Percentiles rank a stretch among this genome's conserved stretches.
Conservation (phyloP, 2,329 filamentous ascomycete genomes). For the Hyphodiscus sp. region DNA sequence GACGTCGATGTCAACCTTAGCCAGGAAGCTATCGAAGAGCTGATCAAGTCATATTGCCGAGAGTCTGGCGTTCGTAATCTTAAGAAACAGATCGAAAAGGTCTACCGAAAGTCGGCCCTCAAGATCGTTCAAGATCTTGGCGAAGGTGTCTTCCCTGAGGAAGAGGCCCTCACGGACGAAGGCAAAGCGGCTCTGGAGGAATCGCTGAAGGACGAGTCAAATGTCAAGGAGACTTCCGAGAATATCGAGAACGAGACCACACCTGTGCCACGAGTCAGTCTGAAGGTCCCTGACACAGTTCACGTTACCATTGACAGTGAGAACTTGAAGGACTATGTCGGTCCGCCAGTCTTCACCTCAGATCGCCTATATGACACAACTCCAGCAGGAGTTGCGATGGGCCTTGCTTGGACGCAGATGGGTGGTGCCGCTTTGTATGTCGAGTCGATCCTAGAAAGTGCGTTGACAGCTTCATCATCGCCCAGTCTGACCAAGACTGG, state of each 20-base stretch:
- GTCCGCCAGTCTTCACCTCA: constrained; percentile 89
- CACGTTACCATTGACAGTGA: constrained; percentile 82
- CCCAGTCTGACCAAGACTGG: constrained; percentile 86
- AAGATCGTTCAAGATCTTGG: constrained; percentile 96
- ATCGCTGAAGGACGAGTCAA: constrained; percentile 57
- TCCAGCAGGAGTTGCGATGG: constrained; percentile 93
- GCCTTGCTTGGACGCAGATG: constrained; percentile 95
- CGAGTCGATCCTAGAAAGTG: constrained; percentile 87
- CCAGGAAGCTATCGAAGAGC: constrained; percentile 83
- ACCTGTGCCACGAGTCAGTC: constrained; percentile 62
- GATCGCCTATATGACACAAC: constrained; percentile 92
- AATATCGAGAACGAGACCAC: constrained; percentile 50
- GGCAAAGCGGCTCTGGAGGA: constrained; percentile 73
- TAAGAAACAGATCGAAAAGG: constrained; percentile 99
- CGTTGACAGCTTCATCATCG: constrained; percentile 65
- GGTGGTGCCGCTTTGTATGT: constrained; percentile 95
- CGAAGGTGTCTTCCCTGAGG: constrained; percentile 74
- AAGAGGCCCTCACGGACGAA: constrained; percentile 76
- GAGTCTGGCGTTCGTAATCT: constrained; percentile 95
- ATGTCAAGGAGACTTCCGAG: constrained; percentile 55
- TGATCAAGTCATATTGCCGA: constrained; percentile 97
- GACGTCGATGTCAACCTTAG: constrained; percentile 84
- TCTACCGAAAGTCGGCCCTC: constrained; percentile 92
- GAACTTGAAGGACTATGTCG: constrained; percentile 93
- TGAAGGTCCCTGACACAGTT: constrained; percentile 80